Evolutionary conservation across 441 rosid species (phyloP), one percentile per base, ranked within the genome.

Genomic region (Jatropha multifida): DNA sequence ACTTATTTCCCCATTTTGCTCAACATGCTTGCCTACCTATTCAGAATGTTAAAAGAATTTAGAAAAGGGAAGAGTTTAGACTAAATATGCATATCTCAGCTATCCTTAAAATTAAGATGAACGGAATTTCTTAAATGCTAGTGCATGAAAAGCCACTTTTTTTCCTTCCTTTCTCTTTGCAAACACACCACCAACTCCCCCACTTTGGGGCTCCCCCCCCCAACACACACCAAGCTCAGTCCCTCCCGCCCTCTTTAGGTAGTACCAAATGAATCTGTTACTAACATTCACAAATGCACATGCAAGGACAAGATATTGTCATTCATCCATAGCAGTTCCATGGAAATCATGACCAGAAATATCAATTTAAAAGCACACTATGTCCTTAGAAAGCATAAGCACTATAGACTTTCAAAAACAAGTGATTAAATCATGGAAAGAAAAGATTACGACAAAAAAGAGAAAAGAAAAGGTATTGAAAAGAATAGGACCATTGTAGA

Each of bases 1-100:
- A 12, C 18, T 32, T 63, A 63, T 63, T 14, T 63, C 17, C 66
- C 67, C 67, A 42, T n/a, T 42, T 65, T 42, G 68, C 51, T n/a
- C 37, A 0, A 15, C 9, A 12, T n/a, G 49, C 69, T 65, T 42
- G 42, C 26, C 32, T n/a, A 65, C 3, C 20, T 38, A 63, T 63
- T 3, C 20, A 63, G 44, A 60, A 60, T 27, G 13, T 60, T 3
- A 12, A 59, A 59, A 59, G 38, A n/a, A 38, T 49, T 13, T 2
- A 51, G 55, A 51, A 51, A 51, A 51, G 6, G 18, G 18, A 51
- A 51, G 55, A 51, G n/a, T 51, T 51, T 15, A 51, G n/a, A 15
- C n/a, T 23, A 4, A 38, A 17, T 17, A 37, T 63, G 44, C 23
- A 23, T 38, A 63, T 0, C 4, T 37, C 4, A 63, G 23, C 67